Base-by-base conservation (phyloP, 208 protist species). In the Wallacemonas sp. region DNA sequence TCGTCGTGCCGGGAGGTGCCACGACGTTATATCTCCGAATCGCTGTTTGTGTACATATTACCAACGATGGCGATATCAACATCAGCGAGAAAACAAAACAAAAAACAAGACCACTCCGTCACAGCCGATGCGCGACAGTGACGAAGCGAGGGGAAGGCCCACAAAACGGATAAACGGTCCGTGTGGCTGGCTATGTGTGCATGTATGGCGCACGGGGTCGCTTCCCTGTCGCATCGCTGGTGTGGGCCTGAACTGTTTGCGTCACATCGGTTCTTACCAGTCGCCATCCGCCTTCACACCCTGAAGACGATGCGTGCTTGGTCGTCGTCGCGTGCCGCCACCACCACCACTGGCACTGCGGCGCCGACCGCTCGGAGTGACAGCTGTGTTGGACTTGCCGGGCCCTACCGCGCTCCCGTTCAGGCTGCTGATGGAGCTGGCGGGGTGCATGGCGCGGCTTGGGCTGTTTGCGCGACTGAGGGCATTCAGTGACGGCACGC, bases 401-500 rank as follows among this genome's bases (percentile, higher is more conserved):
- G 22, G 66, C 12, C 50, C 63, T 5, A 41, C 38, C 13, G 34
- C 62, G 9, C 37, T 42, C 10, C 44, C 68, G 21, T 32, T 30
- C 66, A 66, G 68, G 71, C 60, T 83, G 37, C 55, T 68, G 17
- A 44, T 48, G 13, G 74, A 62, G 46, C 57, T 77, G 17, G 44
- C 33, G 21, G 71, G 64, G 53, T 71, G 50, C 0, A 36, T 38
- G 21, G 48, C 66, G 22, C 46, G 42, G 15, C 57, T 64, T 27
- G 80, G 80, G 32, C 80, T 87, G 68, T 54, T 78, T 12, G 77
- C 73, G 34, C 76, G 73, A 50, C 67, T 87, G n/a, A 75, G 58
- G 32, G 62, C 54, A n/a, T 33, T 67, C 24, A 79, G 57, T 32
- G 69, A 75, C 29, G 69, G 63, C 38, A 46, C 63, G n/a, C 69